Base-by-base conservation (phyloP, 345 rosid genomes). In the Zanthoxylum bungeanum region DNA sequence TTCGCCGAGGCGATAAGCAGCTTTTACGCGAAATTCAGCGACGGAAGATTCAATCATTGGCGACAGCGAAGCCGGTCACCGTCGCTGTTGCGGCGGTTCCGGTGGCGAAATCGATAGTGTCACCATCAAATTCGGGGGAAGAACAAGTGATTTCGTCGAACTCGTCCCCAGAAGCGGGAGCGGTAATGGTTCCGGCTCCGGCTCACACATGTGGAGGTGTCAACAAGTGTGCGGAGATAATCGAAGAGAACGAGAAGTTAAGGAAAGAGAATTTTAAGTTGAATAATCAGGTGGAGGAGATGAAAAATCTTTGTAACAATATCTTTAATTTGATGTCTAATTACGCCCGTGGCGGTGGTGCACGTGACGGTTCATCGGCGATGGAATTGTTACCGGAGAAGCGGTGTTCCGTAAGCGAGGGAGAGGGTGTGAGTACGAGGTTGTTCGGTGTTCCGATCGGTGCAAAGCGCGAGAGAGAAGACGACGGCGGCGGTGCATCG, bases 1-100 rank as follows among this genome's bases (percentile, higher is more conserved):
- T 93, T 62, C 79, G 88, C 2, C 82, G 87, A 78, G 94, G 96
- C 37, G 89, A 93, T 74, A 90, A 81, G 73, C 84, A 70, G 73
- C 87, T 93, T 27, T 68, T 93, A 33, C 75, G 90, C 19, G 96
- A 93, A 53, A 93, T 93, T 53, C 98, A 91, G 73, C 88, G 98
- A 7, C 83, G 98, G 74, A 93, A 91, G 78, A 24, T 89, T 2
- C 67, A 83, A 5, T 0, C 74, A 1, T 65, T 75, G 55, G 12
- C 70, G 14, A 36, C 72, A 11, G 2, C 58, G 65, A 27, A 73
- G 3, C 58, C 63, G 11, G 27, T 46, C 51, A 9, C 9, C 68
- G 8, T 56, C 7, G 42, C 72, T 12, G 80, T 57, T 0, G 56
- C 75, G 14, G 72, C 80, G 27, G 69, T 81, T 49, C 87, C 86